Conservation (phyloP, 2,329 filamentous ascomycete genomes). For the Aspergillus luchuensis region DNA sequence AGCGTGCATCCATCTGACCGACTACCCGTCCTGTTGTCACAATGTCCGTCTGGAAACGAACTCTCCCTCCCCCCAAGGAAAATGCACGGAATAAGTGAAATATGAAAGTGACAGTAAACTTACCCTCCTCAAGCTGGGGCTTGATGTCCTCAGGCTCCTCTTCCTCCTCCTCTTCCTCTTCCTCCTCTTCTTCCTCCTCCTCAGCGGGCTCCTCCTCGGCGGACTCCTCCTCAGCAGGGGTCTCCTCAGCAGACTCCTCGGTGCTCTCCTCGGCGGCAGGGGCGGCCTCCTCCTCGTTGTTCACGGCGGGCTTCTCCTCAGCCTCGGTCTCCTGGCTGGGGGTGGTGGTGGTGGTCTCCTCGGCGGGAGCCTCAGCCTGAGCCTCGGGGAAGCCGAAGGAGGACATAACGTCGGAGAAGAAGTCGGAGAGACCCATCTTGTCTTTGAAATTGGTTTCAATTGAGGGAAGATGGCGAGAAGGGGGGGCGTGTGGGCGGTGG, state of each 20-base stretch:
- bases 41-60: no score
- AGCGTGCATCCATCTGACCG: not conserved
- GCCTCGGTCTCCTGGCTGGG: slow-evolving; percentile 42
- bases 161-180: slow-evolving; percentile 79
- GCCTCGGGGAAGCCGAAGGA: slow-evolving; percentile 64
- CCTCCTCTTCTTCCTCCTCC: slow-evolving; percentile 68
- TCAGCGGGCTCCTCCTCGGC: slow-evolving; percentile 57
- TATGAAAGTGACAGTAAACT: slow-evolving; percentile 45
- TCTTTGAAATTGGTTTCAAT: slow-evolving; percentile 31
- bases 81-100: no score
- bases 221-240: slow-evolving; percentile 46
- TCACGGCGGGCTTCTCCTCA: slow-evolving; percentile 35
- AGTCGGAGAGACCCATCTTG: slow-evolving; percentile 65
- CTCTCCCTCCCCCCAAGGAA: no score
- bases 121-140: slow-evolving; percentile 88
- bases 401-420: slow-evolving; percentile 66
- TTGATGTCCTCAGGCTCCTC: slow-evolving; percentile 83
- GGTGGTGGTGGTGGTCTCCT: slow-evolving; percentile 41
- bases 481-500: slow-evolving; percentile 21
- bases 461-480: slow-evolving; percentile 27
- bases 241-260: slow-evolving; percentile 52
- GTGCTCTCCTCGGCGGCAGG: slow-evolving; percentile 54
- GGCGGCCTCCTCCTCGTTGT: slow-evolving; percentile 50
- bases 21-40: not conserved
- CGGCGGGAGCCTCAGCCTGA: slow-evolving; percentile 61